Base-by-base conservation (phyloP, 2,329 filamentous ascomycete species). In the Aplosporella prunicola region DNA sequence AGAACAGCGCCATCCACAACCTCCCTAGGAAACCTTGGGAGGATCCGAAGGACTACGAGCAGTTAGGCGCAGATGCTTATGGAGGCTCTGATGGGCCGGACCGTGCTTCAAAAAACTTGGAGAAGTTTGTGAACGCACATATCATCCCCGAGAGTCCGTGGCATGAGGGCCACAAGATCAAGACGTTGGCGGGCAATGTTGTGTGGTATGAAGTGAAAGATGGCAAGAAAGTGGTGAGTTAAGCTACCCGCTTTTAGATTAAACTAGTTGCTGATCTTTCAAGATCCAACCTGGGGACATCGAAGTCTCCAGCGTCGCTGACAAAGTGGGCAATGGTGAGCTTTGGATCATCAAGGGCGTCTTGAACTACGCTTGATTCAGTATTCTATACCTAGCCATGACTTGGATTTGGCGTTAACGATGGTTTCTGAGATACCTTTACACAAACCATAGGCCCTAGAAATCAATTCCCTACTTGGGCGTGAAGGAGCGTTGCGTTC, bases 11-110 rank as follows among this genome's bases (percentile, higher is more conserved):
- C 3, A 76, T 98, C 52, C 81, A 82, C 46, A 66, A 62, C 1
- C 66, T 96, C 16, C 83, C 87, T 1, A 71, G 81, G 35, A 96
- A 95, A 58, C 88, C 88, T 0, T 93, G 85, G 85, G 84, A 79
- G 51, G 69, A 88, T 45, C 75, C 82, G 0, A 61, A 71, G 35
- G 87, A 94, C 47, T 89, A 91, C 56, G 63, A 68, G 3, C 59
- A 60, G 1, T 63, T 82, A 3, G 86, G 85, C 0, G 68, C 71
- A 2, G 62, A 78, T 20, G 85, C 81, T 1, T 95, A 94, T 53
- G 76, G 82, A 31, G 87, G 87, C 0, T 65, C 70, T 1, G 74
- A 76, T 11, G 89, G 87, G 0, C 74, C 81, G 51, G 78, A 86
- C 40, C 71, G 87, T 33, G 89, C 91, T 6, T 72, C 77, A 44